phyloP scores from a whole-genome alignment of 805 yeast genomes.

The Priceomyces medius region DNA sequence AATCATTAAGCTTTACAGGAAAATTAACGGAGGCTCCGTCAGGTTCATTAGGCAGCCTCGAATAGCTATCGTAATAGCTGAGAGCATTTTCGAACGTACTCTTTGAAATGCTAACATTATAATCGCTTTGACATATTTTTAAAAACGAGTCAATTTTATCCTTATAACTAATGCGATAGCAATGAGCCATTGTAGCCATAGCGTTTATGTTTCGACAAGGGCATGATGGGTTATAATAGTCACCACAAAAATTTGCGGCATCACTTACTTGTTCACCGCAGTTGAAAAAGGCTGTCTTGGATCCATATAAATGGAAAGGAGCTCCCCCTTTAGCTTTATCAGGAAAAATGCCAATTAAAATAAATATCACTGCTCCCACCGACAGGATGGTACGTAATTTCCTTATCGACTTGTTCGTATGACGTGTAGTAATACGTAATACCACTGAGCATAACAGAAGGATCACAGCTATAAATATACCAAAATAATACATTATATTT shows the following conservation, averaged over 20 bases:
- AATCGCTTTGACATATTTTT: slow-evolving; percentile 22
- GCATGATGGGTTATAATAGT: slow-evolving; percentile 13
- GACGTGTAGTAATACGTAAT: background rate
- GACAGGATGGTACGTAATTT: slow-evolving; percentile 1
- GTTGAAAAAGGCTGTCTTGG: slow-evolving; percentile 28
- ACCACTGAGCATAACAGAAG: slow-evolving; percentile 11
- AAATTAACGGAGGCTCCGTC: slow-evolving; percentile 9
- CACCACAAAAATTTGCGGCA: slow-evolving; percentile 21
- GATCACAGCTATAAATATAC: slow-evolving; percentile 4
- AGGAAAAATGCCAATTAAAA: slow-evolving; percentile 23
- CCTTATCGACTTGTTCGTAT: background rate
- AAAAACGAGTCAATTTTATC: slow-evolving; percentile 23
- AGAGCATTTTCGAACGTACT: slow-evolving; percentile 22
- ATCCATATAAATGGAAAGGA: slow-evolving; percentile 30
- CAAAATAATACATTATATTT: slow-evolving; percentile 4
- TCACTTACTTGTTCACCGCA: slow-evolving; percentile 26
- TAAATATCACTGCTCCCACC: slow-evolving; percentile 6
- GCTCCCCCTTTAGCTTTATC: slow-evolving; percentile 25
- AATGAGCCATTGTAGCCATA: slow-evolving; percentile 37
- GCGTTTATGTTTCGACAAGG: slow-evolving; percentile 30
- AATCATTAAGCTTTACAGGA: slow-evolving; percentile 28
- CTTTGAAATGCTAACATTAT: slow-evolving; percentile 19
- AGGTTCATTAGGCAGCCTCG: slow-evolving; percentile 12
- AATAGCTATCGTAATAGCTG: slow-evolving; percentile 14
- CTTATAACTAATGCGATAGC: slow-evolving; percentile 27